Conservation (phyloP, 306 rosid species). For the Rubus parviflorus region DNA sequence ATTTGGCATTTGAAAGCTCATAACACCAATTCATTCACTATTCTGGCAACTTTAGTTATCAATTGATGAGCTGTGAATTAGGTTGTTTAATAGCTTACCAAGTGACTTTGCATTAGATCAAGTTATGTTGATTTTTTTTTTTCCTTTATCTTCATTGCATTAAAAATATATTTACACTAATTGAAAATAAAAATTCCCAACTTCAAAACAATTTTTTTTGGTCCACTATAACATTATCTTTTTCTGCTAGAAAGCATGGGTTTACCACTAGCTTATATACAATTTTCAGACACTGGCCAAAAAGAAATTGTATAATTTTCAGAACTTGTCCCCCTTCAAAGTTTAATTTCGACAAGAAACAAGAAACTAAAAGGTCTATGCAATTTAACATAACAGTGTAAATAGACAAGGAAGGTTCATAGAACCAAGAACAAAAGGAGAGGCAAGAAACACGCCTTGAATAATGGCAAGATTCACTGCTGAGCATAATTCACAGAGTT, state of each 20-base stretch:
- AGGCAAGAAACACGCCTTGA: conserved; percentile 9
- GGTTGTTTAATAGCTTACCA: background rate
- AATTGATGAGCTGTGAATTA: conserved; percentile 4
- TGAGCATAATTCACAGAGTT: background rate
- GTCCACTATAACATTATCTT: background rate
- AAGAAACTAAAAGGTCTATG: background rate
- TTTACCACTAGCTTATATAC: background rate
- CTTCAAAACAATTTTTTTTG: too few species aligned
- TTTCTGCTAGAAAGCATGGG: background rate
- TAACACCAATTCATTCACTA: background rate
- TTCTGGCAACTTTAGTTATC: background rate
- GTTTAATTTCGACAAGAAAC: background rate
- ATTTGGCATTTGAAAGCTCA: background rate
- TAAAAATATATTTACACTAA: too few species aligned
- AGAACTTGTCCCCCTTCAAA: background rate
- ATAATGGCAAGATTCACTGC: background rate
- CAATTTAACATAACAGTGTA: background rate
- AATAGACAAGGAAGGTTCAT: conserved; percentile 4
- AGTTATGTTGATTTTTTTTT: background rate
- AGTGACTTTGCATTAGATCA: background rate
- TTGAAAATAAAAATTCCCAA: too few species aligned
- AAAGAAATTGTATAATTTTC: background rate
- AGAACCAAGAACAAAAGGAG: background rate
- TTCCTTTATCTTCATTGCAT: background rate
- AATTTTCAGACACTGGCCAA: background rate